These are phyloP conservation scores for Triticum monococcum DNA, from an alignment of 176 grass and related monocot species.

Conservation along the genomic window DNA sequence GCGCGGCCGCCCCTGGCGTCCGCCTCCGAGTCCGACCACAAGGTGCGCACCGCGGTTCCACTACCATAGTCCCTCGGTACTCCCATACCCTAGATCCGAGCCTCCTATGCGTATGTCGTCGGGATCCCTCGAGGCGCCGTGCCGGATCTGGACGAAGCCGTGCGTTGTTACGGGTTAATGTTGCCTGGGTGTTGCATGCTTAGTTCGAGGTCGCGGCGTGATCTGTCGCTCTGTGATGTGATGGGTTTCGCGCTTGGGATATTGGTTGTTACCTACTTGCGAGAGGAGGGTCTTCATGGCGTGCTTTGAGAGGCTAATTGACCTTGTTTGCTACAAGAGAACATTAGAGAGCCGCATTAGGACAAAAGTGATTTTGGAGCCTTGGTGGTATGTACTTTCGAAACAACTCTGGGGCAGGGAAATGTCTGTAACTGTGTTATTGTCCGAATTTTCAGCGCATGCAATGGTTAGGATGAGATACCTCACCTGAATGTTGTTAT, in stretches of 20 bases:
- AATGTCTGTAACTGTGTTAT: not conserved
- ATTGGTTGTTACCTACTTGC: not conserved
- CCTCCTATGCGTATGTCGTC: not conserved
- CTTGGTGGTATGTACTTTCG: not conserved
- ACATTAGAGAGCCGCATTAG: not conserved
- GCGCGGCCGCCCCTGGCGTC: constrained; percentile 18
- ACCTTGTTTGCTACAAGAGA: not conserved
- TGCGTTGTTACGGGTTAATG: not conserved
- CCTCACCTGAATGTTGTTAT: no score
- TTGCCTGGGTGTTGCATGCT: not conserved
- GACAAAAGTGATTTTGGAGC: constrained; percentile 1
- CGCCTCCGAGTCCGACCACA: constrained; percentile 78
- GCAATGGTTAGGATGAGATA: no score
- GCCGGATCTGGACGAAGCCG: constrained; percentile 11
- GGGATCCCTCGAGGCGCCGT: constrained; percentile 22
- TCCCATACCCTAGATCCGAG: constrained; percentile 30
- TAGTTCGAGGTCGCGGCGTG: not conserved
- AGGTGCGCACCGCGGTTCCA: constrained; percentile 40
- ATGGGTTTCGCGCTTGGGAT: not conserved
- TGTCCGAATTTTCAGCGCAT: not conserved
- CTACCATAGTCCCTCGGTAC: not conserved
- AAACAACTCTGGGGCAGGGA: not conserved
- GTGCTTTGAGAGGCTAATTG: not conserved
- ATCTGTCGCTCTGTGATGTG: constrained; percentile 12
- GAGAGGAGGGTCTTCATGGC: not conserved